Base-by-base conservation (phyloP, 2,329 filamentous ascomycete species). In the Coniochaeta sp. region DNA sequence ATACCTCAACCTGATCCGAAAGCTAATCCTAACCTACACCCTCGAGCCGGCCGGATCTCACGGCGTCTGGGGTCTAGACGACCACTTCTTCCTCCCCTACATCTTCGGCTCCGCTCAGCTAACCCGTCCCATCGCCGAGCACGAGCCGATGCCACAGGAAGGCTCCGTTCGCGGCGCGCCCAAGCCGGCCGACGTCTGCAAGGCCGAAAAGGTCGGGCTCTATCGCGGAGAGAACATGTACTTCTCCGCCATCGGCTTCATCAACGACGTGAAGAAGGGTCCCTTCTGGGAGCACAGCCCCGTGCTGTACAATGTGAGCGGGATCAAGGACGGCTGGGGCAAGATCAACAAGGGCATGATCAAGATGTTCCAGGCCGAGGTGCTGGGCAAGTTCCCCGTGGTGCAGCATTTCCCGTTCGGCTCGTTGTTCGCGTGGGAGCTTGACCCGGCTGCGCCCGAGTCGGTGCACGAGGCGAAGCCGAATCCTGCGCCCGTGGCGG, bases 331-430 rank as follows among this genome's bases (percentile, higher is more conserved):
- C 60, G 90, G 95, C n/a, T 99, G 95, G 95, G 95, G 90, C 38
- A 99, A 99, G 79, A 96, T 99, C 69, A 98, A 99, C 75, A 93
- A 93, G 79, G 95, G 95, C 58, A 98, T 99, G 95, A 86, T 99
- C 69, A 99, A 98, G 76, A 99, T 99, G 95, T 99, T 93, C 77
- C 92, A 96, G 66, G 95, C 91, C 19, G 95, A 99, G 77, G 95
- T 99, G 3, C 80, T 99, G 16, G 91, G 90, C 43, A 99, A 99
- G 73, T 97, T 97, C 70, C 95, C 95, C 2, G 95, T 99, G 2
- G 91, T 99, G n/a, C 95, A 99, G 74, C 95, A 99, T 74, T 98
- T 95, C 66, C 84, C 82, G 2, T 93, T 95, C 66, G 90, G 90
- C 28, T 89, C 87, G 6, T 76, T 95, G n/a, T 91, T 93, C 70